A percentile compares a stretch with the other conserved stretches of the same genome.
Conservation (phyloP, 805 yeast species). For the Kodamaea laetipori region DNA sequence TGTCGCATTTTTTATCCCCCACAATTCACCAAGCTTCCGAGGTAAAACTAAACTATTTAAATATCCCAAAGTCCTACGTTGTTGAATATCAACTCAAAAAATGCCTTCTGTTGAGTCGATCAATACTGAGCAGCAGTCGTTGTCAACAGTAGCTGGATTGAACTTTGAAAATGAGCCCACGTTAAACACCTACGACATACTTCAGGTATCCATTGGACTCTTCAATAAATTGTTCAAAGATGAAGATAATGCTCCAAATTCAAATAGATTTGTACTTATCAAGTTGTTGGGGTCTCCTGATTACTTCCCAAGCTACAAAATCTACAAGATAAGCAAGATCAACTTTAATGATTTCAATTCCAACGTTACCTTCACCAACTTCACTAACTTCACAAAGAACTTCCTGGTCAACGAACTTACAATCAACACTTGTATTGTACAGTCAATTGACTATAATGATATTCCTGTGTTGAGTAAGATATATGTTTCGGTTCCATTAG, state of each 20-base stretch:
- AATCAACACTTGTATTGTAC: constrained; percentile 40
- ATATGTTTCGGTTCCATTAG: constrained; percentile 49
- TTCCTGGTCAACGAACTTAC: constrained; percentile 34
- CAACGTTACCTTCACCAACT: constrained; percentile 43
- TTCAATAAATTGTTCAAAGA: constrained; percentile 35
- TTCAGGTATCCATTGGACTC: constrained; percentile 38
- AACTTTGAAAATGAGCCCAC: constrained; percentile 36
- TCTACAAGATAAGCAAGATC: constrained; percentile 39
- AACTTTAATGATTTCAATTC: constrained; percentile 27
- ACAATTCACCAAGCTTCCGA: too few relatives aligned
- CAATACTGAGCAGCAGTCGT: constrained; percentile 14
- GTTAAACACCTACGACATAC: constrained; percentile 24
- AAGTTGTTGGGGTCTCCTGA: constrained; percentile 44
- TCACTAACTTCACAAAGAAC: constrained; percentile 36
- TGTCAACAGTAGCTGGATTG: constrained; percentile 32
- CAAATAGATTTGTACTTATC: constrained; percentile 31
- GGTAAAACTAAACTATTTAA: too few relatives aligned
- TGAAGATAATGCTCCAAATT: not conserved
- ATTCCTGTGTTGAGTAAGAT: constrained; percentile 47
- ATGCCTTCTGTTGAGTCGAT: constrained; percentile 21
- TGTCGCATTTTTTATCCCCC: too few relatives aligned
- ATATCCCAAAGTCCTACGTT: too few relatives aligned
- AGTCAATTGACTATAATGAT: constrained; percentile 29
- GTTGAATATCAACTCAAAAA: not conserved
- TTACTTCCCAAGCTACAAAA: constrained; percentile 31